A percentile compares a stretch with the other conserved stretches of the same genome.
Evolutionary conservation across 495 filamentous ascomycete species (phyloP).

Genomic region (Aspergillus leporis): DNA sequence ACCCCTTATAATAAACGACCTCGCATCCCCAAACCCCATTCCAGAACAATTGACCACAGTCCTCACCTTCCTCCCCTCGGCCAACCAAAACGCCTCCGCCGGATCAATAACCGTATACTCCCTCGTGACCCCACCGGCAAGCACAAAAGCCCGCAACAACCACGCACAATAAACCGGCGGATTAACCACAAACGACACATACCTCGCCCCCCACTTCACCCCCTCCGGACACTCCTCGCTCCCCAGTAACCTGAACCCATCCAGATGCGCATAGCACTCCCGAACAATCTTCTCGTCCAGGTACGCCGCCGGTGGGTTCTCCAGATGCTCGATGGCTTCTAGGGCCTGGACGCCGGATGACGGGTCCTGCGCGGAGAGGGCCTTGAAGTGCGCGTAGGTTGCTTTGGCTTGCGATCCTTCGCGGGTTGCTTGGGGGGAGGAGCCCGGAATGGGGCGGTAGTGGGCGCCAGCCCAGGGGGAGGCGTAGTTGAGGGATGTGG

Average conservation of each 20-base stretch:
- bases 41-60: conserved; percentile 62
- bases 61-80: conserved; percentile 36
- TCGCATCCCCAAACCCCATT: conserved; percentile 51
- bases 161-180: conserved; percentile 61
- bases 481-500: conserved; percentile 59
- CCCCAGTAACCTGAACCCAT: conserved; percentile 45
- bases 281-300: conserved; percentile 31
- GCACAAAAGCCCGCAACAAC: conserved; percentile 52
- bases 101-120: conserved; percentile 43
- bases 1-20: conserved; percentile 58
- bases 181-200: conserved; percentile 60
- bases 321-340: conserved; percentile 61
- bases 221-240: conserved; percentile 44
- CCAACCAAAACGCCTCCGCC: conserved; percentile 50
- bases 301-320: conserved; percentile 47
- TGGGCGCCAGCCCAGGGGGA: conserved; percentile 68
- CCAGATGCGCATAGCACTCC: conserved; percentile 33
- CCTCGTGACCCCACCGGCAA: conserved; percentile 49
- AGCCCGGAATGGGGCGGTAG: conserved; percentile 56
- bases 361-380: conserved; percentile 35
- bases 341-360: conserved; percentile 54
- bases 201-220: conserved; percentile 56
- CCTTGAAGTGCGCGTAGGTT: conserved; percentile 54
- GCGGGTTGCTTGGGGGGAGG: conserved; percentile 35
- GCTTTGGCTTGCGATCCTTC: conserved; percentile 51